Conservation (phyloP, 2,329 filamentous ascomycete species). For the Scolecobasidium constrictum region DNA sequence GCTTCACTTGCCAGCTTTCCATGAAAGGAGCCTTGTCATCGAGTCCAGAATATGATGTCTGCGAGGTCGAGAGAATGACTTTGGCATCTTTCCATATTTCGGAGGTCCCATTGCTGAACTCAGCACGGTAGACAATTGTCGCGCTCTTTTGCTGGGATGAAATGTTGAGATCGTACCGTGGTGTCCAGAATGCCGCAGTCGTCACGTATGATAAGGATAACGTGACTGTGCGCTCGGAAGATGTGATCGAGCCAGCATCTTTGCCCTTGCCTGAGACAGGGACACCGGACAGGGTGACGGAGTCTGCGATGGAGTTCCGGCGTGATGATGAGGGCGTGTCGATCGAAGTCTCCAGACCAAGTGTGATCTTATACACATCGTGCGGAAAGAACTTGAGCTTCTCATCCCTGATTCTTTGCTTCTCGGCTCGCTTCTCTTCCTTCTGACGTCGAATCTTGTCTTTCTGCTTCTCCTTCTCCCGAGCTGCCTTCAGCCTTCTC, state of each 20-base stretch:
- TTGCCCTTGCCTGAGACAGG: conserved; percentile 2
- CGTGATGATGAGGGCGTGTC: conserved; percentile 20
- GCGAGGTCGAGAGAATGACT: conserved; percentile 52
- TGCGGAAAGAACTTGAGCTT: conserved; percentile 25
- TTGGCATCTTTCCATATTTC: conserved; percentile 54
- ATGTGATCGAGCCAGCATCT: neutral
- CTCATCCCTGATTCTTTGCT: conserved; percentile 19
- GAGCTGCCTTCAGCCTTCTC: conserved; percentile 16
- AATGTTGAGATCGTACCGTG: conserved; percentile 53
- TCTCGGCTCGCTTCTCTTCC: conserved; percentile 9
- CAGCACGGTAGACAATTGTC: conserved; percentile 49
- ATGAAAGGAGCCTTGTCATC: conserved; percentile 45
- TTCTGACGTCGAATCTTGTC: conserved; percentile 12
- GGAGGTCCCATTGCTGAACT: conserved; percentile 50
- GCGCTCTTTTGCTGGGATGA: conserved; percentile 44
- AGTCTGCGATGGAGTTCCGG: conserved; percentile 18
- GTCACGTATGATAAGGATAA: conserved; percentile 51
- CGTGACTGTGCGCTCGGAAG: conserved; percentile 11
- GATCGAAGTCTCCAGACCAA: conserved; percentile 24
- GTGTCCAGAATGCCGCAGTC: conserved; percentile 45
- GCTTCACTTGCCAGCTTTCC: conserved; percentile 45
- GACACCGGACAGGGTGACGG: conserved; percentile 12
- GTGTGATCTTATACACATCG: conserved; percentile 23
- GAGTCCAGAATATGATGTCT: conserved; percentile 46
- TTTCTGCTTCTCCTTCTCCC: conserved; percentile 17